Conservation (phyloP, 2,329 filamentous ascomycete genomes). For the Juglanconis oblonga region DNA sequence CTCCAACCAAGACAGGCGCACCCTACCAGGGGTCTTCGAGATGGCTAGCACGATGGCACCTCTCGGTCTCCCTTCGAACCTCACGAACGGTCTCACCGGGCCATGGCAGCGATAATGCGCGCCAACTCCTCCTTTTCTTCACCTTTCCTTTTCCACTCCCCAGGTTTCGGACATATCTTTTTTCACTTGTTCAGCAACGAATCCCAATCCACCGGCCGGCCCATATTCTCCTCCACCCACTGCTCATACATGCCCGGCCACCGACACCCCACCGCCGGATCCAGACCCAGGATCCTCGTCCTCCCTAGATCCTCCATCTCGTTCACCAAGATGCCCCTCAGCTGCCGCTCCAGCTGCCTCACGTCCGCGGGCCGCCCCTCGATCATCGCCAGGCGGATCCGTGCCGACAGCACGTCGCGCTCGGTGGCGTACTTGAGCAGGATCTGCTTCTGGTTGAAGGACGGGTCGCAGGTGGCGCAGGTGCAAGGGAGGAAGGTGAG, state of each 20-base stretch:
- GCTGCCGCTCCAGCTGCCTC: constrained; percentile 8
- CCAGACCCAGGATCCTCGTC: constrained; percentile 2
- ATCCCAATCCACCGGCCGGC: constrained; percentile 12
- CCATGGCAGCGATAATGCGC: constrained; percentile 7
- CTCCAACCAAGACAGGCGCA: background rate
- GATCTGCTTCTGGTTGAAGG: constrained; percentile 12
- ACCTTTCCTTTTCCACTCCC: no score
- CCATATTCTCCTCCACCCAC: constrained; percentile 14
- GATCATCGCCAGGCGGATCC: constrained; percentile 53
- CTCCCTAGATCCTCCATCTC: constrained; percentile 14
- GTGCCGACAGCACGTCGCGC: background rate
- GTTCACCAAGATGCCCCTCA: background rate
- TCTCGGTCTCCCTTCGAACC: constrained; percentile 11
- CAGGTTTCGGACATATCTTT: no score
- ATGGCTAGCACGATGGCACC: constrained; percentile 17
- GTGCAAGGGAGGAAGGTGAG: constrained; percentile 16
- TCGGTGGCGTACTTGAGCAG: constrained; percentile 6
- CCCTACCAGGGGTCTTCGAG: constrained; percentile 15
- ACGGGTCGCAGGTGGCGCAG: constrained; percentile 19
- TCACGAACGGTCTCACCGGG: constrained; percentile 5
- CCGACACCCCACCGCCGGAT: constrained; percentile 11
- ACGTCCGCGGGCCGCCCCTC: constrained; percentile 35
- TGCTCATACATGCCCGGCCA: constrained; percentile 17
- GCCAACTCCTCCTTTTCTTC: no score
- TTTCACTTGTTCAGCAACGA: constrained; percentile 8